Evolutionary conservation across 2,329 filamentous ascomycete species (phyloP).

Genomic region (Alternaria sp.): DNA sequence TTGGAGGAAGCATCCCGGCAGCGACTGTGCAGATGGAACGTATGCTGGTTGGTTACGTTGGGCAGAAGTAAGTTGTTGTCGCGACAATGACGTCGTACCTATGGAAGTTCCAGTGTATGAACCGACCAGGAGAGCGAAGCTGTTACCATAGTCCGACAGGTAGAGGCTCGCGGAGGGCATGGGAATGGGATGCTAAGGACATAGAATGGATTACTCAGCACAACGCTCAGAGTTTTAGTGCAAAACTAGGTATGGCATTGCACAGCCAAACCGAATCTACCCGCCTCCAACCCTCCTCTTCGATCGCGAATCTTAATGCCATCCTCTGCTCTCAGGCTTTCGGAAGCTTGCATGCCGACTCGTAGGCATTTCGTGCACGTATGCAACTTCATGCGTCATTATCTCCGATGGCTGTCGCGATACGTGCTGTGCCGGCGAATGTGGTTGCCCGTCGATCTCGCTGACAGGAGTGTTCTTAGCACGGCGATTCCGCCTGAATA

Average conservation of each 20-base stretch:
- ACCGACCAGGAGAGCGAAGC: conserved; percentile 26
- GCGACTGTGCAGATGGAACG: conserved; percentile 60
- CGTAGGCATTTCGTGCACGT: conserved; percentile 2
- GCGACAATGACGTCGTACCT: conserved; percentile 37
- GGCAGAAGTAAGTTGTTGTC: conserved; percentile 60
- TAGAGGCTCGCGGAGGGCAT: background rate
- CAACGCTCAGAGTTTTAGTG: background rate
- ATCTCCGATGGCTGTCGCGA: conserved; percentile 2
- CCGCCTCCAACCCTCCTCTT: background rate
- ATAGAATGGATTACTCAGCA: background rate
- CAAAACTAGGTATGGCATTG: background rate
- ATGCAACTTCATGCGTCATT: background rate
- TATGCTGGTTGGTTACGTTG: conserved; percentile 65
- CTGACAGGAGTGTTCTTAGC: background rate
- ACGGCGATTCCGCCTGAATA: conserved; percentile 1
- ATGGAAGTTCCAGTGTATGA: conserved; percentile 28
- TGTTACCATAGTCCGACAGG: conserved; percentile 5
- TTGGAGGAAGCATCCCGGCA: conserved; percentile 61
- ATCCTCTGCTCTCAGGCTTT: conserved; percentile 2
- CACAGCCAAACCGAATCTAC: background rate
- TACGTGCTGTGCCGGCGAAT: background rate
- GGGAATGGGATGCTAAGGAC: background rate
- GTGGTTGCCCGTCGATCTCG: conserved; percentile 2
- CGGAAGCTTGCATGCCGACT: conserved; percentile 4
- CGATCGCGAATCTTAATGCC: background rate